phyloP scores from a whole-genome alignment of 495 filamentous ascomycete species.

The Podospora pseudopauciseta region DNA sequence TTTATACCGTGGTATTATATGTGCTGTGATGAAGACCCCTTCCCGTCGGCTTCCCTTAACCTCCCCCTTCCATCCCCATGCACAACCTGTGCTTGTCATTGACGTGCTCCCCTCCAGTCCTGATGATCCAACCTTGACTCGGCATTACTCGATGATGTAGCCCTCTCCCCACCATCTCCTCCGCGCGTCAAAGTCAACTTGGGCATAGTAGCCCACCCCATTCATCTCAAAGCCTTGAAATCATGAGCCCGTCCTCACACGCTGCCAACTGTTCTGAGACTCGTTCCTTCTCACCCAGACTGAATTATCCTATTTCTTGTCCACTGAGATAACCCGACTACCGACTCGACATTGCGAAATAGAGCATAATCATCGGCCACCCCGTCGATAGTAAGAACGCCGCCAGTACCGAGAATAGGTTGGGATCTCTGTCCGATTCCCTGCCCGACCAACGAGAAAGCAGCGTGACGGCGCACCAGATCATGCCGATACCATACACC shows the following conservation, averaged over 20 bases:
- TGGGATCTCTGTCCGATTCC: slow-evolving; percentile 26
- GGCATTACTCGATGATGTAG: not conserved
- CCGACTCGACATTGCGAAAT: slow-evolving; percentile 18
- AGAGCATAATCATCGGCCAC: slow-evolving; percentile 34
- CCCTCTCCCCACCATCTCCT: not conserved
- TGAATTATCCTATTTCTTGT: no score
- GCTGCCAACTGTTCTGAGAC: not conserved
- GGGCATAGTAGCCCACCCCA: not conserved
- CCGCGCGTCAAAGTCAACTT: not conserved
- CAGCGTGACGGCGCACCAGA: slow-evolving; percentile 33
- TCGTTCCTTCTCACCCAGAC: not conserved
- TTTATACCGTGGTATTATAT: slow-evolving; percentile 14
- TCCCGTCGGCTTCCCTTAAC: not conserved
- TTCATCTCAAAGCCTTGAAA: not conserved
- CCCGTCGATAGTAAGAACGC: slow-evolving; percentile 30
- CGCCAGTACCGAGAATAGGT: slow-evolving; percentile 27
- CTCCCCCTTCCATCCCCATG: not conserved
- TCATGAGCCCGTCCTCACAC: not conserved
- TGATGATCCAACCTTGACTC: not conserved
- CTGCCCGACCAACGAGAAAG: slow-evolving; percentile 34
- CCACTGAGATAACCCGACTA: not conserved
- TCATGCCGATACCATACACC: slow-evolving; percentile 36
- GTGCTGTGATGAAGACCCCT: slow-evolving; percentile 5
- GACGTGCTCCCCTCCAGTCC: not conserved
- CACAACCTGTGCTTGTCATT: not conserved